A percentile compares a stretch with the other conserved stretches of the same genome.
These are phyloP conservation scores for Pyrenochaeta sp. DNA, from an alignment of 2,329 filamentous ascomycete species.

Conservation along the genomic window DNA sequence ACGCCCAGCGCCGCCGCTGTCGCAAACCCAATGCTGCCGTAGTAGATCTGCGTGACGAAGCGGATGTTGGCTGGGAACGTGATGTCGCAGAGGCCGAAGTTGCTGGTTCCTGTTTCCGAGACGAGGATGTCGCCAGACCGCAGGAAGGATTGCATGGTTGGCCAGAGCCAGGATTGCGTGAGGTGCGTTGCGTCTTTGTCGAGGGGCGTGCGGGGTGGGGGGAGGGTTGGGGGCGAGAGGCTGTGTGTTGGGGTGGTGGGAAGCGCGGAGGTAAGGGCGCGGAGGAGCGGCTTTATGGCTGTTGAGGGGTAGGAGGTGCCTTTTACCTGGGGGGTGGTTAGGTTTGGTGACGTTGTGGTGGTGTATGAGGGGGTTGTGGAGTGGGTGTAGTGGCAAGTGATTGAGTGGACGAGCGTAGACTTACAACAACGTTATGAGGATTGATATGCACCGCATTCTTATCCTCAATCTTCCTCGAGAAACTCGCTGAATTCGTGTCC, in stretches of 20 bases:
- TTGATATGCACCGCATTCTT: conserved; percentile 47
- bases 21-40: conserved; percentile 54
- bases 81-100: conserved; percentile 49
- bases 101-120: conserved; percentile 52
- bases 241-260: conserved; percentile 29
- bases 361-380: too few species aligned
- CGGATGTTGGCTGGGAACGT: conserved; percentile 34
- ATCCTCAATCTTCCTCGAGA: conserved; percentile 45
- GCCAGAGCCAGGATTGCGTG: conserved; percentile 55
- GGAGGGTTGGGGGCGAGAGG: conserved; percentile 34
- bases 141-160: conserved; percentile 49
- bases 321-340: conserved; percentile 27
- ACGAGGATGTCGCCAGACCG: conserved; percentile 49
- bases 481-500: conserved; percentile 54
- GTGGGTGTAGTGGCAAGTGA: too few species aligned
- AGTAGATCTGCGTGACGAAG: conserved; percentile 53
- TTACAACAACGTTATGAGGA: conserved; percentile 46
- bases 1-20: conserved; percentile 52
- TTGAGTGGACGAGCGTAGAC: too few species aligned
- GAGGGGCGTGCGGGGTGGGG: conserved; percentile 31
- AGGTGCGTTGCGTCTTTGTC: conserved; percentile 47
- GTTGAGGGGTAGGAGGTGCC: conserved; percentile 42
- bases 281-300: conserved; percentile 48
- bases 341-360: not conserved
- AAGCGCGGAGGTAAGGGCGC: conserved; percentile 33